Conservation (phyloP, 2,329 filamentous ascomycete genomes). For the Colletotrichum tabaci region DNA sequence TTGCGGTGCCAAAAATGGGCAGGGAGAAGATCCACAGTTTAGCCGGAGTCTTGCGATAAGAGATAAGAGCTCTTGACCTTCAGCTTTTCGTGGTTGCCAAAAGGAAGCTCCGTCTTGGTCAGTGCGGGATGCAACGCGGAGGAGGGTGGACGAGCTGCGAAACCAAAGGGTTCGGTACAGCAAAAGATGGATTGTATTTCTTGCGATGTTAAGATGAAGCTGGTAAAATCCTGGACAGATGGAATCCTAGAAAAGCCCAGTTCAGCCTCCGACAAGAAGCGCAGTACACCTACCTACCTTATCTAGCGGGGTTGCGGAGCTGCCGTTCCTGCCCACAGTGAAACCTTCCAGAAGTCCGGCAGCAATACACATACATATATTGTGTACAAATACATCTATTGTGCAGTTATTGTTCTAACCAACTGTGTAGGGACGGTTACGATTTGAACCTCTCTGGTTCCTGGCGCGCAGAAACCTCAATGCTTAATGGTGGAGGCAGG, state of each 20-base stretch:
- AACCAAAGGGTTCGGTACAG: neutral
- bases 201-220: neutral
- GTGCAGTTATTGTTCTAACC: too few relatives aligned
- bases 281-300: conserved; percentile 6
- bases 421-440: too few relatives aligned
- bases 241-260: neutral
- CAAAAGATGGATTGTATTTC: too few relatives aligned
- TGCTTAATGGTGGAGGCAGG: too few relatives aligned
- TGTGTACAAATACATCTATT: neutral
- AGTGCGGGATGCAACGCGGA: neutral
- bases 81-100: neutral
- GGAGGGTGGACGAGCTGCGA: neutral
- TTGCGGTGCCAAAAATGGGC: conserved; percentile 30
- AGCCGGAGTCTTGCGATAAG: conserved; percentile 34
- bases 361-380: neutral
- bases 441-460: too few relatives aligned
- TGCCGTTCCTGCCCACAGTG: neutral
- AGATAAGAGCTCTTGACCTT: conserved; percentile 38
- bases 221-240: neutral
- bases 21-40: conserved; percentile 34
- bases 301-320: conserved; percentile 27
- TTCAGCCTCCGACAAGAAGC: neutral
- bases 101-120: neutral
- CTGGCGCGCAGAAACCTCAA: too few relatives aligned
- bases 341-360: neutral